phyloP scores from a whole-genome alignment of 805 yeast genomes.

The Ogataea dorogensis region DNA sequence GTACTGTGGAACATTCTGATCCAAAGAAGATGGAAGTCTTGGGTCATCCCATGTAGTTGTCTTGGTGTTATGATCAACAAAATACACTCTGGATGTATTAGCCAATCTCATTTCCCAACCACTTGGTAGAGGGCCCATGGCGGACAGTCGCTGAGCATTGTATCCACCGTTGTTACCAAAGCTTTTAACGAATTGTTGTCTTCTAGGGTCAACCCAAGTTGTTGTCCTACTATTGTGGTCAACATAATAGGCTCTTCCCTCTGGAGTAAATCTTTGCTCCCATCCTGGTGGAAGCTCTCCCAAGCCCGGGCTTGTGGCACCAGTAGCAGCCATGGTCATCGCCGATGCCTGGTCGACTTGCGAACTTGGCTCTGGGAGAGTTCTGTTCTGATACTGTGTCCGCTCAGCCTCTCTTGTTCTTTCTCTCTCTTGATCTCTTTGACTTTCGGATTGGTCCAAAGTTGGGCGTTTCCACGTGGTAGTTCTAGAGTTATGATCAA shows the following conservation, averaged over 20 bases:
- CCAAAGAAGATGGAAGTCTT: conserved; percentile 92
- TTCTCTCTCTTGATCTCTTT: conserved; percentile 56
- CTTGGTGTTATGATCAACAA: conserved; percentile 98
- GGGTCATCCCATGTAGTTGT: conserved; percentile 99
- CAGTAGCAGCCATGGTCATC: conserved; percentile 61
- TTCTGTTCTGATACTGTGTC: conserved; percentile 85
- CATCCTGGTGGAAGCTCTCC: conserved; percentile 98
- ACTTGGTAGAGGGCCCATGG: conserved; percentile 94
- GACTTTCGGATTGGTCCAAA: conserved; percentile 73
- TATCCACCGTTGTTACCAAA: conserved; percentile 89
- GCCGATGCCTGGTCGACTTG: conserved; percentile 43
- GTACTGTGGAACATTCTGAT: conserved; percentile 98
- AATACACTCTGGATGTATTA: conserved; percentile 96
- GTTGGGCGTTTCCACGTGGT: conserved; percentile 99
- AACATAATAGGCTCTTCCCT: conserved; percentile 96
- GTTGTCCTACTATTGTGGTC: conserved; percentile 99
- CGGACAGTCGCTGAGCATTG: conserved; percentile 97
- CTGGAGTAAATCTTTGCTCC: conserved; percentile 98
- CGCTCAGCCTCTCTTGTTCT: conserved; percentile 82
- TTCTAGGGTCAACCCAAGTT: conserved; percentile 99
- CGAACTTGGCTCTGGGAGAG: conserved; percentile 77
- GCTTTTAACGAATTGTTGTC: conserved; percentile 96
- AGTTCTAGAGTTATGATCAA: conserved; percentile 95
- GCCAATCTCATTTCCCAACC: conserved; percentile 99
- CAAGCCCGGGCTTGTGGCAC: conserved; percentile 91